These are phyloP conservation scores for Pichia sp. DNA, from an alignment of 1,139 yeast genomes.

Conservation along the genomic window DNA sequence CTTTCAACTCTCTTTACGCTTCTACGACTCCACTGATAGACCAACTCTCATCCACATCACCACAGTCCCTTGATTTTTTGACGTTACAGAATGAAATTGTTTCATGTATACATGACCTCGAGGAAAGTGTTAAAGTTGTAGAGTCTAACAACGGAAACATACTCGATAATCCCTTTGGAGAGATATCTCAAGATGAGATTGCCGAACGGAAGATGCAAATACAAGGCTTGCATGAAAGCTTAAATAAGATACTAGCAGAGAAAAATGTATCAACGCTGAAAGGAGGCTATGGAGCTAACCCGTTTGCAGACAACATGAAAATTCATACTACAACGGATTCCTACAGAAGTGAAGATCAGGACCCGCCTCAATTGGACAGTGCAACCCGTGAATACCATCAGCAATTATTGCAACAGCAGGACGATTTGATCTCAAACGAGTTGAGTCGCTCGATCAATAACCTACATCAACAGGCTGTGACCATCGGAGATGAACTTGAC, in stretches of 20 bases:
- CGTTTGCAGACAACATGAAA: constrained; percentile 36
- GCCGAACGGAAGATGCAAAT: constrained; percentile 49
- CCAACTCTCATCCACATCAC: constrained; percentile 44
- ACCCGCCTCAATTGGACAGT: neutral
- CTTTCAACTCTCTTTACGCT: constrained; percentile 74
- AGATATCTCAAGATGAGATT: constrained; percentile 46
- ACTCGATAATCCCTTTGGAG: constrained; percentile 44
- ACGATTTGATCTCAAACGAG: constrained; percentile 65
- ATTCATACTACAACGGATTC: constrained; percentile 20
- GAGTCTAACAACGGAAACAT: constrained; percentile 5
- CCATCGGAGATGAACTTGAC: constrained; percentile 84
- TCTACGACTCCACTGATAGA: constrained; percentile 69
- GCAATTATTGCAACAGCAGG: constrained; percentile 77
- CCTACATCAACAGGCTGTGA: constrained; percentile 78
- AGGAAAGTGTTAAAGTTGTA: constrained; percentile 53
- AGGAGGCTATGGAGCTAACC: constrained; percentile 40
- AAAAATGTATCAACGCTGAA: constrained; percentile 21
- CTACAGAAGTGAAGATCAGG: constrained; percentile 13
- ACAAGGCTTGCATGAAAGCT: constrained; percentile 41
- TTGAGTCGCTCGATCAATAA: constrained; percentile 80
- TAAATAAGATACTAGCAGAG: constrained; percentile 31
- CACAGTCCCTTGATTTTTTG: constrained; percentile 46
- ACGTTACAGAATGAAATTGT: constrained; percentile 68
- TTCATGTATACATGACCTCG: constrained; percentile 71
- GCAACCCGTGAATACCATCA: constrained; percentile 58